Percentiles rank a stretch among this genome's conserved stretches.
These are phyloP conservation scores for Collybia sp. DNA, from an alignment of 768 basidiomycete genomes.

Conservation along the genomic window DNA sequence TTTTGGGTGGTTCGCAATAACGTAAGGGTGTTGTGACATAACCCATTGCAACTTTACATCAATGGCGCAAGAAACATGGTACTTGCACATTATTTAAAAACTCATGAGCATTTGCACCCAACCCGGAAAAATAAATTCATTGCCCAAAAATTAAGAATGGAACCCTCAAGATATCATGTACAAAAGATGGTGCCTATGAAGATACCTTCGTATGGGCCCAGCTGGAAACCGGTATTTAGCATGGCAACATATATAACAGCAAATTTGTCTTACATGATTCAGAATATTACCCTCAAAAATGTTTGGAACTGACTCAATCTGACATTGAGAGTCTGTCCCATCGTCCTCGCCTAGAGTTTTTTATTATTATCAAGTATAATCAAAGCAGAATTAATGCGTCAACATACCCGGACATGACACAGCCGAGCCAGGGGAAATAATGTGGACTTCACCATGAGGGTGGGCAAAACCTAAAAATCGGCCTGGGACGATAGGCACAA, in stretches of 20 bases:
- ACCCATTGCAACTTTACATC: no score
- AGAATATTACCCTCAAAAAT: constrained; percentile 42
- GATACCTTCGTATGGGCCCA: constrained; percentile 52
- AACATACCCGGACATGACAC: constrained; percentile 31
- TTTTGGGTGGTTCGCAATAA: no score
- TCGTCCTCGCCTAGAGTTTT: constrained; percentile 45
- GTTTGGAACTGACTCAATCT: constrained; percentile 48
- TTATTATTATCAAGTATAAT: neutral
- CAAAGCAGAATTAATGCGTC: neutral
- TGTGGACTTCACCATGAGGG: constrained; percentile 50
- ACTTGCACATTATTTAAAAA: no score
- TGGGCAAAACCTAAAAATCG: constrained; percentile 45
- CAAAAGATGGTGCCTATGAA: constrained; percentile 46
- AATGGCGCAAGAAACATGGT: no score
- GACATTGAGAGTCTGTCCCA: constrained; percentile 46
- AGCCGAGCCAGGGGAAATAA: constrained; percentile 32
- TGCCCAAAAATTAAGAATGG: no score
- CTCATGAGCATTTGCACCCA: no score
- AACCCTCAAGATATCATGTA: constrained; percentile 5
- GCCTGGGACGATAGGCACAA: constrained; percentile 55
- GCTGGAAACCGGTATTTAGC: constrained; percentile 13
- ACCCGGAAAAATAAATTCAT: no score
- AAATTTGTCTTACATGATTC: constrained; percentile 39
- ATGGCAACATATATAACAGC: neutral
- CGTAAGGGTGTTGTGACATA: no score